Conservation (phyloP, 495 filamentous ascomycete genomes). For the Darksidea phi region DNA sequence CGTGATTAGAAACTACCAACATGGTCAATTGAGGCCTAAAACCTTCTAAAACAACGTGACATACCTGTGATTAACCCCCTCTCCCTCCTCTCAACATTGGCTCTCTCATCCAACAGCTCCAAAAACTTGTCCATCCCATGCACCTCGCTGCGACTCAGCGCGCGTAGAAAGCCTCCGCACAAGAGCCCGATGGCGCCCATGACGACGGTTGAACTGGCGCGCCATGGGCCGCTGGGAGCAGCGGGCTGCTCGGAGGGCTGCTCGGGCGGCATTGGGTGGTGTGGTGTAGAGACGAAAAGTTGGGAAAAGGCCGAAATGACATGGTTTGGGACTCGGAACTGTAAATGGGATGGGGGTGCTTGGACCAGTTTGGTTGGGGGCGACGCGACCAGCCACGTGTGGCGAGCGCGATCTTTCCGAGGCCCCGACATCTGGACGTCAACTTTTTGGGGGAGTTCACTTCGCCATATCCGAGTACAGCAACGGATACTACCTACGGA, state of each 20-base stretch:
- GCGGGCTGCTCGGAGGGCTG: slow-evolving; percentile 27
- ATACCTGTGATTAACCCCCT: slow-evolving; percentile 84
- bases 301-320: background rate
- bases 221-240: slow-evolving; percentile 38
- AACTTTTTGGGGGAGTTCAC: too few relatives aligned
- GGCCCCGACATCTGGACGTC: slow-evolving; percentile 3
- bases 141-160: slow-evolving; percentile 52
- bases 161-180: slow-evolving; percentile 42
- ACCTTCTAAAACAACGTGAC: slow-evolving; percentile 16
- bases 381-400: slow-evolving; percentile 9
- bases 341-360: background rate
- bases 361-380: background rate
- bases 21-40: background rate
- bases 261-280: slow-evolving; percentile 31
- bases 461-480: too few relatives aligned
- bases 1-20: slow-evolving; percentile 81
- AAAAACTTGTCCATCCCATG: slow-evolving; percentile 73
- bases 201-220: slow-evolving; percentile 35
- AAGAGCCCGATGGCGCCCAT: slow-evolving; percentile 41
- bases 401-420: slow-evolving; percentile 8
- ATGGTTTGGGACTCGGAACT: background rate
- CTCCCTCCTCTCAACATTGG: slow-evolving; percentile 64
- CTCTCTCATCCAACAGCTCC: slow-evolving; percentile 68
- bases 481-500: too few relatives aligned
- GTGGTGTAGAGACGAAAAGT: slow-evolving; percentile 13